Conservation (phyloP, 805 yeast genomes). For the Metschnikowia santaceciliae region DNA sequence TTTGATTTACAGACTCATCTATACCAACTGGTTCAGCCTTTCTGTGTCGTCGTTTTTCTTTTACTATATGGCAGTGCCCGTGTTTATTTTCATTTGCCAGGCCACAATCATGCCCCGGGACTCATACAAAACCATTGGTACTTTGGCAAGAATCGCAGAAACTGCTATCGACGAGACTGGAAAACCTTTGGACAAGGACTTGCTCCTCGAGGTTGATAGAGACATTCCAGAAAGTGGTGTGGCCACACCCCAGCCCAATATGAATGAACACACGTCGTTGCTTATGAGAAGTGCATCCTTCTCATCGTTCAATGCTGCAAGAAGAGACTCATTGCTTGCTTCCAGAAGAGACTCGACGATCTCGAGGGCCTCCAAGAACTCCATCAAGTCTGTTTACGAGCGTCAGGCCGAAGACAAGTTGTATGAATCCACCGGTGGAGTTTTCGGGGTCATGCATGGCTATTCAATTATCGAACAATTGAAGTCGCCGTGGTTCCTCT, state of each 20-base stretch:
- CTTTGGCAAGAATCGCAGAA: slow-evolving; percentile 62
- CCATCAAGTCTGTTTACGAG: slow-evolving; percentile 59
- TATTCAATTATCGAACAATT: slow-evolving; percentile 47
- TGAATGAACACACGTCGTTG: slow-evolving; percentile 39
- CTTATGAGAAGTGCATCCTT: slow-evolving; percentile 33
- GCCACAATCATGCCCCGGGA: slow-evolving; percentile 73
- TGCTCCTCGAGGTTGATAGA: slow-evolving; percentile 34
- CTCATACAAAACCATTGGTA: slow-evolving; percentile 68
- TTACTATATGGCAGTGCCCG: slow-evolving; percentile 67
- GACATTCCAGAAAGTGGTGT: slow-evolving; percentile 28
- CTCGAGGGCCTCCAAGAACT: slow-evolving; percentile 35
- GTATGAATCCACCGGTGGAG: slow-evolving; percentile 46
- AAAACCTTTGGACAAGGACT: slow-evolving; percentile 47
- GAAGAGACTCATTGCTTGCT: slow-evolving; percentile 24
- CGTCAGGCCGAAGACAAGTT: slow-evolving; percentile 59
- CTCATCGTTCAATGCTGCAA: slow-evolving; percentile 10
- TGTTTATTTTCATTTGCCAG: slow-evolving; percentile 73
- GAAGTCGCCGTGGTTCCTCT: slow-evolving; percentile 66
- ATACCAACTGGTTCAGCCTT: slow-evolving; percentile 41
- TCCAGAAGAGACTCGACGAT: slow-evolving; percentile 31
- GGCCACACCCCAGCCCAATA: slow-evolving; percentile 29
- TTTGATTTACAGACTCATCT: slow-evolving; percentile 63
- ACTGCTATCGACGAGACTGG: slow-evolving; percentile 75
- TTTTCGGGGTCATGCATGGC: slow-evolving; percentile 76
- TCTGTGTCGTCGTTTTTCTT: slow-evolving; percentile 59